Evolutionary conservation across 2,329 filamentous ascomycete genomes (phyloP), one percentile per base, ranked within the genome.

Genomic region (Bipolaris cookei): DNA sequence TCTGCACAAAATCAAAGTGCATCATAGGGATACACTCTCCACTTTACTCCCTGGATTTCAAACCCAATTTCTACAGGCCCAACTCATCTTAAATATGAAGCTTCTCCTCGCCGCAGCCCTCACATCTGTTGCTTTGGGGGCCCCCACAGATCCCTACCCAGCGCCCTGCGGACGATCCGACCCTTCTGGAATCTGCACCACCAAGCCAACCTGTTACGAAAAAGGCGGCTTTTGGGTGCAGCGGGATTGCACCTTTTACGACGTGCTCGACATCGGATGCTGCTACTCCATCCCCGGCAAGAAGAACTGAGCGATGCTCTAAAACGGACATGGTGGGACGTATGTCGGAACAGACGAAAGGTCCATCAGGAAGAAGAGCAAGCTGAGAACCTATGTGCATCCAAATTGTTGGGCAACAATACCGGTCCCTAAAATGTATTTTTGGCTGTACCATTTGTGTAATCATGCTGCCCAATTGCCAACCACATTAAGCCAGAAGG

Each of bases 201-300:
- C 66, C 11, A 63, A 72, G 56, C 14, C 51, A 16, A 65, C 62
- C 6, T 71, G 69, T 51, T 58, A 60, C 50, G 59, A 63, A 46
- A 61, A 66, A 43, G 67, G 68, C 7, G 70, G 70, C 16, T 68
- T 71, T 45, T 72, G 62, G 16, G 69, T 72, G n/a, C 68, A 71
- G 56, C 57, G 70, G 6, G 70, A 72, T 43, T 72, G 70, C 51
- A 61, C 59, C 1, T 72, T 71, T 42, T 72, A 72, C 52, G 64
- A 71, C 38, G 67, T 71, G 10, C 49, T 66, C 35, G 70, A 72
- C 39, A 65, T 72, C 34, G 68, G 70, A 6, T 72, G 70, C 53
- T 72, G 70, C 59, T 71, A 71, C 49, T 53, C 60, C 23, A 67
- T 71, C 30, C 66, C 68, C 4, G 62, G 64, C 10, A 59, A 66